Evolutionary conservation across 768 basidiomycete genomes (phyloP).

Genomic region (Coprinopsis cinerea): DNA sequence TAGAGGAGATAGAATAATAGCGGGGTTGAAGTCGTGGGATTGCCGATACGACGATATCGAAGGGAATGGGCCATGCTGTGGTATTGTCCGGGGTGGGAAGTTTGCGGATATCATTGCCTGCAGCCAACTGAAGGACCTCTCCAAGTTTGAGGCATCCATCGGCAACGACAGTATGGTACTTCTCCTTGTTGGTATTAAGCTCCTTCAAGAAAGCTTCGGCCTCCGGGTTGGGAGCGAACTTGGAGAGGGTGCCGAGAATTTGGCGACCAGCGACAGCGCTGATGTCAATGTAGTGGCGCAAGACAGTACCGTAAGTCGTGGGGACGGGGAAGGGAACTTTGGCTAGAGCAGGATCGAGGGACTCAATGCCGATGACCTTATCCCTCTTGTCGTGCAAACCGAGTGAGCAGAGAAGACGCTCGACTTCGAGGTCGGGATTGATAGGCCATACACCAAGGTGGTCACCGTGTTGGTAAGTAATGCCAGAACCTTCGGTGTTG

Average conservation of each 20-base stretch:
- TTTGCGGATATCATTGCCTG: slow-evolving; percentile 64
- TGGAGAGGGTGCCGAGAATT: slow-evolving; percentile 79
- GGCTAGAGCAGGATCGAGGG: slow-evolving; percentile 95
- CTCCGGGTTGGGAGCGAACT: slow-evolving; percentile 79
- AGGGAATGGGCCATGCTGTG: slow-evolving; percentile 86
- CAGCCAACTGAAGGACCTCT: slow-evolving; percentile 87
- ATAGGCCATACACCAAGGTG: slow-evolving; percentile 97
- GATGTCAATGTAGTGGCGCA: slow-evolving; percentile 96
- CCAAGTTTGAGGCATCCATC: slow-evolving; percentile 87
- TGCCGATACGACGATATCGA: slow-evolving; percentile 93
- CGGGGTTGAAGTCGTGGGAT: slow-evolving; percentile 93
- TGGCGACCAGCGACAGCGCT: slow-evolving; percentile 93
- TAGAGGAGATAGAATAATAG: slow-evolving; percentile 98
- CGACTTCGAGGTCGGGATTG: slow-evolving; percentile 89
- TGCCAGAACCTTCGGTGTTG: slow-evolving; percentile 88
- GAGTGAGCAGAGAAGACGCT: slow-evolving; percentile 79
- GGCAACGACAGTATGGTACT: slow-evolving; percentile 70
- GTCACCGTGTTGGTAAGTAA: slow-evolving; percentile 98
- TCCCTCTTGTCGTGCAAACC: slow-evolving; percentile 80
- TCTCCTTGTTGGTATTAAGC: slow-evolving; percentile 83
- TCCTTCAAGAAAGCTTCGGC: slow-evolving; percentile 70
- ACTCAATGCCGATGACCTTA: slow-evolving; percentile 85
- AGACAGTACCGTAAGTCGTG: slow-evolving; percentile 87
- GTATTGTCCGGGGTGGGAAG: slow-evolving; percentile 67
- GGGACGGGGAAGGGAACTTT: slow-evolving; percentile 99